These are phyloP conservation scores for Mariannaea sp. DNA, from an alignment of 2,329 filamentous ascomycete species.

Conservation along the genomic window DNA sequence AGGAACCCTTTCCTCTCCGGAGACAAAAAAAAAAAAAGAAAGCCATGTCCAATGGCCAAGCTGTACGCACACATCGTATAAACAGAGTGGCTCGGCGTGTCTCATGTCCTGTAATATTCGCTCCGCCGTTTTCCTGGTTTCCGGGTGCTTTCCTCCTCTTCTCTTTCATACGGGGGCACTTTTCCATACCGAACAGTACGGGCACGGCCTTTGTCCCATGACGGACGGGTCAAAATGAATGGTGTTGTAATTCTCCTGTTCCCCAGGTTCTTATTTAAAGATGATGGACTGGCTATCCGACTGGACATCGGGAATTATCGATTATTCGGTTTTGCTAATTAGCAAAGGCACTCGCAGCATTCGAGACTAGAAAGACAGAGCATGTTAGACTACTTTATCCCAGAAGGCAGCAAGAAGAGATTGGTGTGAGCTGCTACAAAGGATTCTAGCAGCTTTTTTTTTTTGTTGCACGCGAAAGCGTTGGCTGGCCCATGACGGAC, in stretches of 20 bases:
- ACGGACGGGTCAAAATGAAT: too few species aligned
- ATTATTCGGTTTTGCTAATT: constrained; percentile 17
- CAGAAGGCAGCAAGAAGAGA: background rate
- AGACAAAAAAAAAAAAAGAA: too few species aligned
- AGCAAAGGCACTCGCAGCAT: constrained; percentile 49
- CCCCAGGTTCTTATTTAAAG: too few species aligned
- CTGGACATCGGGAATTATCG: background rate
- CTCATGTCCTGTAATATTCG: constrained; percentile 8
- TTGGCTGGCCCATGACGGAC: background rate
- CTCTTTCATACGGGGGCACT: constrained; percentile 3
- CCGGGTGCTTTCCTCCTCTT: constrained; percentile 3
- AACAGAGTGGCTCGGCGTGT: constrained; percentile 1
- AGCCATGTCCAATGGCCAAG: background rate
- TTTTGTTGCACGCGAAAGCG: background rate
- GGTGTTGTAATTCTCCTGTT: too few species aligned
- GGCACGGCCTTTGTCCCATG: background rate
- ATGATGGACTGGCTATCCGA: background rate
- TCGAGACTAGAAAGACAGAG: constrained; percentile 40
- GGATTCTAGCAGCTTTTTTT: background rate
- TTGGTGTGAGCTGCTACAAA: background rate
- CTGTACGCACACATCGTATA: background rate
- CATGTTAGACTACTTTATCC: background rate
- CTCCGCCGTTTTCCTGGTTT: constrained; percentile 6
- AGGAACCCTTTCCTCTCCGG: background rate
- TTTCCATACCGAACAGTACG: constrained; percentile 1